Percentiles rank a stretch among this genome's conserved stretches.
phyloP scores from a whole-genome alignment of 2,329 filamentous ascomycete genomes.

The Cladobotryum mycophilum region DNA sequence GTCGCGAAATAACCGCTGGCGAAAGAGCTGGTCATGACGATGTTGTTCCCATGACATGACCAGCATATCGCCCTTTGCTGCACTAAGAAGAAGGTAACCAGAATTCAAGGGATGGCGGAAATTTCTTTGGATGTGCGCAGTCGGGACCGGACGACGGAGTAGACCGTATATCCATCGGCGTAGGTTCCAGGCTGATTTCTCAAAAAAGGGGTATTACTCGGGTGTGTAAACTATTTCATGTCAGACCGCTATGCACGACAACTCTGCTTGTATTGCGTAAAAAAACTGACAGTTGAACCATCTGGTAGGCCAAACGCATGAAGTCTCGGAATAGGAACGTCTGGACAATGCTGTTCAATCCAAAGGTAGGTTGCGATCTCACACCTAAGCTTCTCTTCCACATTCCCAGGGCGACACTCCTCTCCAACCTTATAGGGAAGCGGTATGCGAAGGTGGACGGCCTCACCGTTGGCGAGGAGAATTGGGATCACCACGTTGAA shows the following conservation, averaged over 20 bases:
- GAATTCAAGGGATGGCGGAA: no score
- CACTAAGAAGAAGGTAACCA: not conserved
- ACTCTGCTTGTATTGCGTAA: not conserved
- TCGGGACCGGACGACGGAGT: no score
- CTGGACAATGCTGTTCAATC: slow-evolving; percentile 31
- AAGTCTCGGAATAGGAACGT: slow-evolving; percentile 27
- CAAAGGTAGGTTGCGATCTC: slow-evolving; percentile 35
- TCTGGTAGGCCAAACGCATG: slow-evolving; percentile 15
- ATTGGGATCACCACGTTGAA: no score
- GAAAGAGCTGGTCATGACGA: slow-evolving; percentile 13
- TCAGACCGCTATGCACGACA: no score
- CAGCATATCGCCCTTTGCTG: slow-evolving; percentile 8
- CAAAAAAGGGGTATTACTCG: no score
- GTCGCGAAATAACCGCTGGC: slow-evolving; percentile 19
- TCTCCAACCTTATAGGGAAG: slow-evolving; percentile 28
- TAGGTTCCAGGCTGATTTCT: no score
- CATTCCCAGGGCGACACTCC: slow-evolving; percentile 24
- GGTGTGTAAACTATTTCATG: no score
- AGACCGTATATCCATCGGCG: no score
- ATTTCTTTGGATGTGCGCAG: no score
- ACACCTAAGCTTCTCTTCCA: slow-evolving; percentile 34
- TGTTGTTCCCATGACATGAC: slow-evolving; percentile 2
- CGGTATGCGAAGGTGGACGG: no score
- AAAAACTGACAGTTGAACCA: slow-evolving; percentile 2
- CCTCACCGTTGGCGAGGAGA: no score